Percentiles rank a stretch among this genome's conserved stretches.
These are phyloP conservation scores for Rhododendron griersonianum DNA, from an alignment of 148 eudicot genomes.

Conservation along the genomic window DNA sequence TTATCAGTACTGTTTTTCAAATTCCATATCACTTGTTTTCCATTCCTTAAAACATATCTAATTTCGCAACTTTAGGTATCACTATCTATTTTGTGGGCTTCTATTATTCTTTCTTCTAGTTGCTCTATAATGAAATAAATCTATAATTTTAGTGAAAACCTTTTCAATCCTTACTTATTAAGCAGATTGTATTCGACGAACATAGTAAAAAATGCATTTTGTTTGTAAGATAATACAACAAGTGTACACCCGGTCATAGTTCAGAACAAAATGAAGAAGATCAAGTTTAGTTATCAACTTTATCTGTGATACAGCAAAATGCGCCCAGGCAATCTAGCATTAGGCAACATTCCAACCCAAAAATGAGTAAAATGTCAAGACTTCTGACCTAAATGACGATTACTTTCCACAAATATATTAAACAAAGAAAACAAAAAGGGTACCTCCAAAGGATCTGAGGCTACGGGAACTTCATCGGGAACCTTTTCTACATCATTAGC, in stretches of 20 bases:
- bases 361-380: not conserved
- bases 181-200: not conserved
- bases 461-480: constrained; percentile 50
- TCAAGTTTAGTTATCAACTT: not conserved
- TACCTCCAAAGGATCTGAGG: constrained; percentile 87
- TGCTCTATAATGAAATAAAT: not conserved
- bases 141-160: not conserved
- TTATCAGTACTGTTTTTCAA: not conserved
- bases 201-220: not conserved
- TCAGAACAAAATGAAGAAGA: not conserved
- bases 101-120: not conserved
- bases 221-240: not conserved
- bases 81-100: not conserved
- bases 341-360: not conserved
- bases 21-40: not conserved
- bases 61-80: not conserved
- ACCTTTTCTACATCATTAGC: constrained; percentile 38
- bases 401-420: not conserved
- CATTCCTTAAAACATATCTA: not conserved
- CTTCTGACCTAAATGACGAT: not conserved
- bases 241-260: not conserved
- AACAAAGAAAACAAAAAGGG: constrained; percentile 6
- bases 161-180: not conserved
- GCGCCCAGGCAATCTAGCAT: not conserved
- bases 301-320: not conserved